Evolutionary conservation across 345 rosid genomes (phyloP).

Genomic region (Bruguiera gymnorhiza): DNA sequence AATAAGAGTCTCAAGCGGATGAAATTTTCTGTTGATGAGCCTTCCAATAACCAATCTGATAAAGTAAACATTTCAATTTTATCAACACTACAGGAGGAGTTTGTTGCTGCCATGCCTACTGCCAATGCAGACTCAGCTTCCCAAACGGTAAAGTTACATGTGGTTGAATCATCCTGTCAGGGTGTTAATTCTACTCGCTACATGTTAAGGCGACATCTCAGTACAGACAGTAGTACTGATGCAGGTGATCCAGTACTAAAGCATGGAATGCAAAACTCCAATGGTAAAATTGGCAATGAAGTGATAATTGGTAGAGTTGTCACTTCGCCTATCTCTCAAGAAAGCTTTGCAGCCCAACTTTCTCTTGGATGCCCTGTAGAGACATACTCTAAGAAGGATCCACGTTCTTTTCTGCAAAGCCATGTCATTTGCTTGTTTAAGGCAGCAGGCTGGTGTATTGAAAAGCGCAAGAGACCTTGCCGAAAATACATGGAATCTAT

Average conservation of each 20-base stretch:
- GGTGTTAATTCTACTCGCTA: constrained; percentile 55
- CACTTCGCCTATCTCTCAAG: constrained; percentile 76
- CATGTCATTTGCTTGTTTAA: constrained; percentile 47
- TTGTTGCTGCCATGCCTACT: constrained; percentile 13
- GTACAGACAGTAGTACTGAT: constrained; percentile 26
- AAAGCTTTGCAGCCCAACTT: constrained; percentile 53
- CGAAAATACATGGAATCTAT: constrained; percentile 48
- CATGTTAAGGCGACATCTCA: constrained; percentile 44
- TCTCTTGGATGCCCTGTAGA: constrained; percentile 37
- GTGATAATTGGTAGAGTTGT: constrained; percentile 38
- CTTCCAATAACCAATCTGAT: constrained; percentile 24
- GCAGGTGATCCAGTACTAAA: constrained; percentile 28
- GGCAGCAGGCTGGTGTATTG: constrained; percentile 65
- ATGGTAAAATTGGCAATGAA: constrained; percentile 37
- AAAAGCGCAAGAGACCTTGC: constrained; percentile 51
- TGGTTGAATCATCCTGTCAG: constrained; percentile 59
- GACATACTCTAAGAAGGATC: constrained; percentile 53
- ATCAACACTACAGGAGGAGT: constrained; percentile 11
- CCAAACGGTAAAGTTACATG: constrained; percentile 36
- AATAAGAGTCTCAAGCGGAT: constrained; percentile 41
- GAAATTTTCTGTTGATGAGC: constrained; percentile 38
- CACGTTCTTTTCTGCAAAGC: constrained; percentile 66
- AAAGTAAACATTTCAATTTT: constrained; percentile 19
- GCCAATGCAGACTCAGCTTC: constrained; percentile 26
- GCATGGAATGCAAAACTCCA: constrained; percentile 20